These are phyloP conservation scores for Mikania micrantha DNA, from an alignment of 129 eudicot species.

Conservation along the genomic window DNA sequence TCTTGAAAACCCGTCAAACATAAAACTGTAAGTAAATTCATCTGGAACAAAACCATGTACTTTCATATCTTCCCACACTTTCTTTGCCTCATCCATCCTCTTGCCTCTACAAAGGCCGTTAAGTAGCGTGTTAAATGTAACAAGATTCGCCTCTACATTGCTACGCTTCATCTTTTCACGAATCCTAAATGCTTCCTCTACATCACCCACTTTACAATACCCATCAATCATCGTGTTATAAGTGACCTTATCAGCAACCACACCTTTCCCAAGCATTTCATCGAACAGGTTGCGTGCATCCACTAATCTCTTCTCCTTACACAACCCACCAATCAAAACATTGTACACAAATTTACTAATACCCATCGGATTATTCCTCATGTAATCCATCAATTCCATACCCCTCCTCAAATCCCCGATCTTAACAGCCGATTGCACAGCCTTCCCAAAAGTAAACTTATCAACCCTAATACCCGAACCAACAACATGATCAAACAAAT, in stretches of 20 bases:
- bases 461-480: conserved; percentile 20
- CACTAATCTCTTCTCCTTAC: conserved; percentile 16
- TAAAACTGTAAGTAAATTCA: conserved; percentile 16
- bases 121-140: conserved; percentile 23
- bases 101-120: conserved; percentile 26
- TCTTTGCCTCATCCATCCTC: conserved; percentile 24
- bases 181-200: conserved; percentile 30
- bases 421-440: conserved; percentile 31
- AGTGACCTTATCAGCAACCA: conserved; percentile 16
- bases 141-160: conserved; percentile 21
- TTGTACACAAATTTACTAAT: conserved; percentile 27
- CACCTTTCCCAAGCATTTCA: conserved; percentile 28
- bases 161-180: conserved; percentile 15
- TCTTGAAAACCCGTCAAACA: conserved; percentile 22
- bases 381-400: conserved; percentile 15
- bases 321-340: conserved; percentile 30
- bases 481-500: conserved; percentile 18
- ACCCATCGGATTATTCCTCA: conserved; percentile 5
- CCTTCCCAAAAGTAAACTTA: conserved; percentile 27
- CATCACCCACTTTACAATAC: conserved; percentile 27
- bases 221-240: conserved; percentile 29
- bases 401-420: conserved; percentile 15
- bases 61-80: conserved; percentile 23
- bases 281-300: conserved; percentile 27
- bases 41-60: conserved; percentile 23